Evolutionary conservation across 2,329 filamentous ascomycete genomes (phyloP), one percentile per base, ranked within the genome.

Genomic region (Xylaria sp.): DNA sequence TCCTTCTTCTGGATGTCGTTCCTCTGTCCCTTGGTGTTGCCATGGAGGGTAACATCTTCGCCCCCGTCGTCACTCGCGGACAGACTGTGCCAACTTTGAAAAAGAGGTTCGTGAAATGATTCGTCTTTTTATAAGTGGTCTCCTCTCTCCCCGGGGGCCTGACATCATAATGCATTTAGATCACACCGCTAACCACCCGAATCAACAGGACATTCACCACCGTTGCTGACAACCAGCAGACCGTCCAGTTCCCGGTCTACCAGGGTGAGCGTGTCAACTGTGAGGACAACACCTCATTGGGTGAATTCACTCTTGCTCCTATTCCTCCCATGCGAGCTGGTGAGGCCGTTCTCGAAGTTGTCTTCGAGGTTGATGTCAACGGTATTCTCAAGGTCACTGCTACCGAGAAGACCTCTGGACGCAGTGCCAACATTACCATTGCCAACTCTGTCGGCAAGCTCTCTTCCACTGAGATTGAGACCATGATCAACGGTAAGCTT

Each of bases 331-430:
- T 97, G 93, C 91, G 91, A 79, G 95, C 96, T 79, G 95, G 96
- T 82, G 96, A 99, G 81, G 93, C 96, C 76, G 94, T 97, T 74
- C 92, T 99, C 54, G 96, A 99, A 86, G 93, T 95, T 77, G 94
- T 98, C 82, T 98, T 99, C 85, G 96, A 99, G 87, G 96, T 99
- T 80, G 96, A 99, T 77, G 96, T 97, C 89, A 99, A 99, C 88
- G 96, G 96, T 91, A 97, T 97, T 82, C 91, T 99, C 75, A 99
- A 99, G 91, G 96, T 98, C 79, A 98, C 95, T 72, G 96, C 96
- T 75, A 97, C 95, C 57, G 96, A 99, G 90, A 99, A 99, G 91
- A 95, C 93, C 77, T 97, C 96, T 40, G 96, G 96, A 79, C 94
- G 96, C 82, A 96, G 89, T 80, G 96, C 96, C 85, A 99, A 99